Evolutionary conservation across 148 eudicot genomes (phyloP).

Genomic region (Heliamphora exappendiculata): DNA sequence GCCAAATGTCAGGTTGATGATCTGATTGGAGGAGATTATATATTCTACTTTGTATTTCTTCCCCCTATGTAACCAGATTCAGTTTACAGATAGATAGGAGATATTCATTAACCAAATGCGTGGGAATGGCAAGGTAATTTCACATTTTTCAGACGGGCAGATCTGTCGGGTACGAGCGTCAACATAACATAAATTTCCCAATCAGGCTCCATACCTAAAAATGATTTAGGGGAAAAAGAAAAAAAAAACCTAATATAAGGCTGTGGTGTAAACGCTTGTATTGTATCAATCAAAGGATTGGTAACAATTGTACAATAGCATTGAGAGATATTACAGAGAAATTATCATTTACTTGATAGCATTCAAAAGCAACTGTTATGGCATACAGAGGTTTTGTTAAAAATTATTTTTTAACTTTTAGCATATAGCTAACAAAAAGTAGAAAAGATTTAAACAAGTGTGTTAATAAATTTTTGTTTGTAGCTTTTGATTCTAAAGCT

Average conservation of each 20-base stretch:
- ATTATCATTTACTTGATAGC: background rate
- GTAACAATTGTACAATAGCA: background rate
- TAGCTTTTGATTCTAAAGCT: too few relatives aligned
- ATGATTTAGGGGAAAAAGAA: background rate
- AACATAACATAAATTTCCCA: background rate
- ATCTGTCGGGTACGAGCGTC: background rate
- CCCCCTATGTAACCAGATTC: background rate
- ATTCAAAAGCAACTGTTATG: background rate
- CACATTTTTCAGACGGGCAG: background rate
- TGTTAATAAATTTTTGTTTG: too few relatives aligned
- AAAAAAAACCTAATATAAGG: background rate
- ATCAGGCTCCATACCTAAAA: constrained; percentile 10
- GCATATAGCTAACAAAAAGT: too few relatives aligned
- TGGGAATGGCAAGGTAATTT: background rate
- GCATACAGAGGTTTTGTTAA: too few relatives aligned
- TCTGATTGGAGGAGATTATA: background rate
- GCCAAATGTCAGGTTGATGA: background rate
- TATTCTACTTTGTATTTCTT: background rate
- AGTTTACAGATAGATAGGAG: background rate
- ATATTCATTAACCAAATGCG: background rate
- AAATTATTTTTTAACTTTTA: too few relatives aligned
- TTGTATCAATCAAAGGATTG: background rate
- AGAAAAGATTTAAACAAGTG: too few relatives aligned
- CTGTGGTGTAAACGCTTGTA: background rate
- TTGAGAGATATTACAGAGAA: background rate